These are phyloP conservation scores for Fusarium coicis DNA, from an alignment of 2,329 filamentous ascomycete genomes.

Conservation along the genomic window DNA sequence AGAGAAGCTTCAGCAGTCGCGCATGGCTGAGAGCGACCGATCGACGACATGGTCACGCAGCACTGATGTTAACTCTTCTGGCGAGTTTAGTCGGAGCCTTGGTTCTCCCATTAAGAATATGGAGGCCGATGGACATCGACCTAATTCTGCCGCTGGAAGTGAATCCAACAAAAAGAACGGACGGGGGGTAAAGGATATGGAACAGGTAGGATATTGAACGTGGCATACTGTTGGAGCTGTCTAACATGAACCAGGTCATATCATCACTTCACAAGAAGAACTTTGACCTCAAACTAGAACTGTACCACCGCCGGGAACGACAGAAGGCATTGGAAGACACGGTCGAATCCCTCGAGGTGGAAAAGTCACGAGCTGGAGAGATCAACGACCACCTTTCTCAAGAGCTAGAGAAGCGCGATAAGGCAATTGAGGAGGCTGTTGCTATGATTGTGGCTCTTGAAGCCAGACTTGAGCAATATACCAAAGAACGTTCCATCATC, in stretches of 20 bases:
- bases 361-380: constrained; percentile 64
- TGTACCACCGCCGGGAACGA: constrained; percentile 75
- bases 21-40: constrained; percentile 61
- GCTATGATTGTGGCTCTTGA: constrained; percentile 75
- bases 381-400: constrained; percentile 67
- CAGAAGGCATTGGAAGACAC: constrained; percentile 69
- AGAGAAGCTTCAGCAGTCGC: constrained; percentile 64
- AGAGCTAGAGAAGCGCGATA: constrained; percentile 75
- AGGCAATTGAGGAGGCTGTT: constrained; percentile 76
- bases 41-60: constrained; percentile 49
- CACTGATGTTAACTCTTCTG: constrained; percentile 52
- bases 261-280: constrained; percentile 79
- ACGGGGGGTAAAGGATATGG: constrained; percentile 74
- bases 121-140: constrained; percentile 50
- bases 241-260: constrained; percentile 61
- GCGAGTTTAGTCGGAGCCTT: constrained; percentile 51
- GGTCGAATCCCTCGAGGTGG: constrained; percentile 64
- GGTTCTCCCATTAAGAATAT: constrained; percentile 54
- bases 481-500: constrained; percentile 65
- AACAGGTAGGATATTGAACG: constrained; percentile 62
- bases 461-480: constrained; percentile 64
- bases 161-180: constrained; percentile 63
- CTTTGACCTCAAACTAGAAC: constrained; percentile 79
- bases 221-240: too few relatives aligned
- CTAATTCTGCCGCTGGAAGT: constrained; percentile 54